A percentile compares a stretch with the other conserved stretches of the same genome.
Conservation (phyloP, 1,139 yeast species). For the Yamadazyma jaroonii region DNA sequence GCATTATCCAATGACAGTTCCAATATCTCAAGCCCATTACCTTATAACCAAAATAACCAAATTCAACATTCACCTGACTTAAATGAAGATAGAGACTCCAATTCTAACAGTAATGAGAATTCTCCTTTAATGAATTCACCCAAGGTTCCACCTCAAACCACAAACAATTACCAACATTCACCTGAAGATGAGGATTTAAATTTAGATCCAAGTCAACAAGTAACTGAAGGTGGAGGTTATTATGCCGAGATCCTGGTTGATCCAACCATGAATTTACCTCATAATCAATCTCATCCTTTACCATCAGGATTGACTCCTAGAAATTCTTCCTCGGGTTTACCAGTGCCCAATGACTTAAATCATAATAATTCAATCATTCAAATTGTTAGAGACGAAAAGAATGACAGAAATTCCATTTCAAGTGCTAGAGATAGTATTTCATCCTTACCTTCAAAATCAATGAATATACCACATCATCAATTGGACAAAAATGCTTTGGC, state of each 20-base stretch:
- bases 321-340: slow-evolving; percentile 25
- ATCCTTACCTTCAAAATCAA: slow-evolving; percentile 45
- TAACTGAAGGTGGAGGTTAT: slow-evolving; percentile 43
- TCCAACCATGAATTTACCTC: slow-evolving; percentile 50
- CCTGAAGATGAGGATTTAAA: slow-evolving; percentile 27
- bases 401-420: slow-evolving; percentile 33
- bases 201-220: slow-evolving; percentile 36
- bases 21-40: slow-evolving; percentile 30
- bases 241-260: slow-evolving; percentile 46
- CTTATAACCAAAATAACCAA: slow-evolving; percentile 6
- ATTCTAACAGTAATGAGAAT: slow-evolving; percentile 17
- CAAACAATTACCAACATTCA: slow-evolving; percentile 26
- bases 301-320: slow-evolving; percentile 35
- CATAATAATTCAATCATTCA: slow-evolving; percentile 47
- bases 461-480: slow-evolving; percentile 51
- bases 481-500: slow-evolving; percentile 39
- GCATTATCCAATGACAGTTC: slow-evolving; percentile 42
- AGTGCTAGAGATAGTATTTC: slow-evolving; percentile 42
- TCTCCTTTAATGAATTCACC: slow-evolving; percentile 27
- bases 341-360: slow-evolving; percentile 6
- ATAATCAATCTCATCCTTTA: slow-evolving; percentile 40
- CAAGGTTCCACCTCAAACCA: slow-evolving; percentile 18
- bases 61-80: neutral
- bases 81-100: neutral
- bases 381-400: slow-evolving; percentile 38